Evolutionary conservation across 2,329 filamentous ascomycete genomes (phyloP), one percentile per base, ranked within the genome.

Genomic region (Aspergillus sp.): DNA sequence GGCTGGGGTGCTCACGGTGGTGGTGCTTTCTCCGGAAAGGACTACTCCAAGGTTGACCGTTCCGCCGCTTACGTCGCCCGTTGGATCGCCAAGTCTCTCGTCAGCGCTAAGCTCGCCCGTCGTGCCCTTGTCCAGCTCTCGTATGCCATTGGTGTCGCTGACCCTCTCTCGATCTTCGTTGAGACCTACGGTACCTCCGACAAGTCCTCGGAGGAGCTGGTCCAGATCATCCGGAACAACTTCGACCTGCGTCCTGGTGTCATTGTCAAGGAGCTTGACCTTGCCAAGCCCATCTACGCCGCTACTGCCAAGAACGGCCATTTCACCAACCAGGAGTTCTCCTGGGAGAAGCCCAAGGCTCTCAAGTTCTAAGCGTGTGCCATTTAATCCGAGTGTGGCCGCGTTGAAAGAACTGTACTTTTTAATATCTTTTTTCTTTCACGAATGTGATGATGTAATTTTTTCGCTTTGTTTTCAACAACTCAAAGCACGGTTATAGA

Each of bases 21-120:
- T 81, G 93, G 93, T 86, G 93, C 93, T 74, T 98, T 98, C 87
- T 97, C 93, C 66, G 93, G 93, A 68, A 98, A 98, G 86, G 93
- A 98, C 75, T 98, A 96, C 84, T 96, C 90, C 82, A 98, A 98
- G 84, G 93, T 98, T 75, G 93, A 98, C 72, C 88, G 93, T 65
- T 97, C 93, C 46, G 93, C 93, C 60, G 93, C 93, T 67, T 98
- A 98, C 79, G 84, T 97, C 62, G 90, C 82, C 61, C 90, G 93
- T 72, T 98, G 93, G 93, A 90, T 98, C 73, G 93, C 93, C 77
- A 98, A 98, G 83, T 98, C 93, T 38, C 83, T 98, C 58, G 88
- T 98, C 62, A 76, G 84, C 65, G 87, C 91, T 63, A 85, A 86
- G 64, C 86, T 98, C 54, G 88, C 88, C 65, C 90, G 93, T 67